A percentile compares a stretch with the other conserved stretches of the same genome.
Conservation (phyloP, 192 early-diverging fungal species). For the Linnemannia exigua region DNA sequence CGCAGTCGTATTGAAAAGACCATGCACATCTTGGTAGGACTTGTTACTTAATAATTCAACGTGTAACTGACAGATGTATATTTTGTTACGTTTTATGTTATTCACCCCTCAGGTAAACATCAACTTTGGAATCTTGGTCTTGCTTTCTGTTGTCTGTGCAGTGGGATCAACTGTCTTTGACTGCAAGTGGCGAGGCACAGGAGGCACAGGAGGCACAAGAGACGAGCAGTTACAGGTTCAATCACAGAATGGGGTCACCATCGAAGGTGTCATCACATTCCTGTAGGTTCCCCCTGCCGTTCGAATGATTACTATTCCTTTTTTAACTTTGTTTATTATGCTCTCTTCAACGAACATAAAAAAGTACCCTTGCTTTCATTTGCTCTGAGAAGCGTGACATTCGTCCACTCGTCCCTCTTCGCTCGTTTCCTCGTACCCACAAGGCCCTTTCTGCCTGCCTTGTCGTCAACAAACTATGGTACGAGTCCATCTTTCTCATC, state of each 20-base stretch:
- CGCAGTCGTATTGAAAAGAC: slow-evolving; percentile 87
- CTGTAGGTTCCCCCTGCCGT: slow-evolving; percentile 42
- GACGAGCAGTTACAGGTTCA: slow-evolving; percentile 20
- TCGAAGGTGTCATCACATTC: slow-evolving; percentile 54
- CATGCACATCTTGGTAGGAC: slow-evolving; percentile 82
- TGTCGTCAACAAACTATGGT: too few species aligned
- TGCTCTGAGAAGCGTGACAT: too few species aligned
- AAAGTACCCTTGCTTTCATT: too few species aligned
- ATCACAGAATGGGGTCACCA: slow-evolving; percentile 13
- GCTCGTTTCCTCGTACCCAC: too few species aligned
- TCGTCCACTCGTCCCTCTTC: too few species aligned
- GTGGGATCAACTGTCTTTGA: slow-evolving; percentile 52
- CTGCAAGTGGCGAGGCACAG: slow-evolving; percentile 13
- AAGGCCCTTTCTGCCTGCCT: too few species aligned
- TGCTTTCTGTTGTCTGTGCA: slow-evolving; percentile 54
- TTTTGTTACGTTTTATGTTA: neutral
- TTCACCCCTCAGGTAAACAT: slow-evolving; percentile 49
- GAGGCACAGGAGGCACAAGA: too few species aligned
- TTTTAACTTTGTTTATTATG: neutral
- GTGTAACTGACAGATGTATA: neutral
- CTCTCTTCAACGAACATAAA: slow-evolving; percentile 67
- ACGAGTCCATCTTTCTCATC: too few species aligned
- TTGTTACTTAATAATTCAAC: neutral
- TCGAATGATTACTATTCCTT: neutral
- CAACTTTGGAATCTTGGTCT: slow-evolving; percentile 56